Conservation (phyloP, 169 alveolate genomes). For the Plasmodium falciparum region DNA sequence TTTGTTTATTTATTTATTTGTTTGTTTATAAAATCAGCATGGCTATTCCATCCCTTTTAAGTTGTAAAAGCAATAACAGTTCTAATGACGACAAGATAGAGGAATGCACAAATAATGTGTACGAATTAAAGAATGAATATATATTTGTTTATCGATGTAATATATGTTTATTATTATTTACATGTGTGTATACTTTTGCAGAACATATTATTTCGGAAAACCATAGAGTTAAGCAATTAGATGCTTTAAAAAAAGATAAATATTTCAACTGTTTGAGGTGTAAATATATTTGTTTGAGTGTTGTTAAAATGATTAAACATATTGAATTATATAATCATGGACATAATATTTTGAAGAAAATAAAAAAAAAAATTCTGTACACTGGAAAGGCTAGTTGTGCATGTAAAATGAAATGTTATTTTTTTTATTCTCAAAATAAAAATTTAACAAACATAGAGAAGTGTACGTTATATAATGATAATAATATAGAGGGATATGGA, state of each 20-base stretch:
- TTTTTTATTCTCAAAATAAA: slow-evolving; percentile 48
- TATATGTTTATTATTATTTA: slow-evolving; percentile 48
- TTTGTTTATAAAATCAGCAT: too few species aligned
- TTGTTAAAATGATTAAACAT: slow-evolving; percentile 67
- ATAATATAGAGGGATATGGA: neutral
- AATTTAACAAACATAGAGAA: slow-evolving; percentile 8
- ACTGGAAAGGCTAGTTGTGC: slow-evolving; percentile 42
- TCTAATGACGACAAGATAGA: slow-evolving; percentile 1
- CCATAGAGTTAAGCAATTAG: slow-evolving; percentile 62
- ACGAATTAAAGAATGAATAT: slow-evolving; percentile 44
- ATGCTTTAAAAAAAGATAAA: slow-evolving; percentile 52
- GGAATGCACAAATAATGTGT: neutral
- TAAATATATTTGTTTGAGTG: slow-evolving; percentile 57
- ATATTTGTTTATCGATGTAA: slow-evolving; percentile 56
- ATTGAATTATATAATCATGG: slow-evolving; percentile 69
- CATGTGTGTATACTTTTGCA: slow-evolving; percentile 61
- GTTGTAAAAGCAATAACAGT: neutral
- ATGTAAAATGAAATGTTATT: slow-evolving; percentile 48
- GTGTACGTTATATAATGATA: neutral
- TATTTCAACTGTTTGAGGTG: slow-evolving; percentile 65
- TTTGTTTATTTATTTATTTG: too few species aligned
- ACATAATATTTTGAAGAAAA: slow-evolving; percentile 65
- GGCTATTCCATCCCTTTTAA: slow-evolving; percentile 1
- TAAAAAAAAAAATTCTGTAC: slow-evolving; percentile 43
- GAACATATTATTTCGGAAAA: slow-evolving; percentile 41